Conservation (phyloP, 2,329 filamentous ascomycete genomes). For the Cladosporium colombiae region DNA sequence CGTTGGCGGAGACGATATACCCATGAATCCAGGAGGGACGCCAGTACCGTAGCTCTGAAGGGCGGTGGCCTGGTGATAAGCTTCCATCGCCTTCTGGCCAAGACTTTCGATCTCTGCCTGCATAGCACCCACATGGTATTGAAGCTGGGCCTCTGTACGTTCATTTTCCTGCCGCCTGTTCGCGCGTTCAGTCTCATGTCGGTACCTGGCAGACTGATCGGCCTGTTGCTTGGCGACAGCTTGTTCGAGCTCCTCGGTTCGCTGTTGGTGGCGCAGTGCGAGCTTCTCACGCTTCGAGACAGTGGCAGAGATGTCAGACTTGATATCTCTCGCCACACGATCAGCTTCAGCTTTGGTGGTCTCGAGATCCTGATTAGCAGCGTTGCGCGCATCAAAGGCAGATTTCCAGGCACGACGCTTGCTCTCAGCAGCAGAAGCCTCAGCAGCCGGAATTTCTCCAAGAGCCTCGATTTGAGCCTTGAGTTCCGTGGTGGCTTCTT, state of each 20-base stretch:
- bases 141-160: conserved; percentile 42
- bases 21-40: conserved; percentile 23
- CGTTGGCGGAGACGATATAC: conserved; percentile 49
- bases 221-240: conserved; percentile 69
- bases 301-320: conserved; percentile 63
- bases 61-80: conserved; percentile 40
- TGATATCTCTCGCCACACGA: conserved; percentile 62
- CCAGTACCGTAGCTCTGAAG: conserved; percentile 32
- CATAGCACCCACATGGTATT: conserved; percentile 42
- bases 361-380: conserved; percentile 59
- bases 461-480: conserved; percentile 64
- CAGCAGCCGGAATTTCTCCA: conserved; percentile 63
- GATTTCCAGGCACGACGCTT: conserved; percentile 60
- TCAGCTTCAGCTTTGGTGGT: conserved; percentile 63
- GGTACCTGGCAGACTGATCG: conserved; percentile 37
- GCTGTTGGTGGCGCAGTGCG: conserved; percentile 68
- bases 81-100: conserved; percentile 42
- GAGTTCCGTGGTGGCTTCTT: conserved; percentile 61
- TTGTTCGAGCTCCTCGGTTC: conserved; percentile 70
- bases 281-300: conserved; percentile 73
- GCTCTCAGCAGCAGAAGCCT: conserved; percentile 58
- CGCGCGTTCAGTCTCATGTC: conserved; percentile 36
- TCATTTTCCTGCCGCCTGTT: conserved; percentile 35
- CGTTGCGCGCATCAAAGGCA: conserved; percentile 53
- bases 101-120: conserved; percentile 40